phyloP scores from a whole-genome alignment of 163 green algal genomes.

The Scenedesmus sp. region DNA sequence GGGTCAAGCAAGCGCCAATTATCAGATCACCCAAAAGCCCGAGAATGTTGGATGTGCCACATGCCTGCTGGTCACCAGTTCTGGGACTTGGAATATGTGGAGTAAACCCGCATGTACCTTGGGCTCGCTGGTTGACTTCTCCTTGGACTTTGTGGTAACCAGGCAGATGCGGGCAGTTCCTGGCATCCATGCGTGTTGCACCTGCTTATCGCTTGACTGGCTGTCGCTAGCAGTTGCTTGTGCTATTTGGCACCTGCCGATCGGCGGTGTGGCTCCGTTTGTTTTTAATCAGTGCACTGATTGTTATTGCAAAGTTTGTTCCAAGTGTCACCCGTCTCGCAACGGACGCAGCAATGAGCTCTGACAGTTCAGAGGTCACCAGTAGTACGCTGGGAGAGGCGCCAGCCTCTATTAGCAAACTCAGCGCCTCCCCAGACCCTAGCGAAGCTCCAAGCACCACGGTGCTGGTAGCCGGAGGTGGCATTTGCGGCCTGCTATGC shows the following conservation, averaged over 20 bases:
- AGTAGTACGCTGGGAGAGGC: not conserved
- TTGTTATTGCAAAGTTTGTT: not conserved
- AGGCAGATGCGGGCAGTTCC: not conserved
- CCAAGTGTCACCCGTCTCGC: not conserved
- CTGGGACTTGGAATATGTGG: not conserved
- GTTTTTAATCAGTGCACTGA: not conserved
- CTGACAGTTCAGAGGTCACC: not conserved
- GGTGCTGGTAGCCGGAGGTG: conserved; percentile 31
- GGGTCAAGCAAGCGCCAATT: not conserved
- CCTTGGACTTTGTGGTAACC: not conserved
- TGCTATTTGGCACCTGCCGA: not conserved
- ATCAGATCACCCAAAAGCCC: not conserved
- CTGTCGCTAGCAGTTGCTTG: conserved; percentile 16
- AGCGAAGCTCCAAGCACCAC: conserved; percentile 4
- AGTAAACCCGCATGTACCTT: conserved; percentile 9
- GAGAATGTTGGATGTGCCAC: not conserved
- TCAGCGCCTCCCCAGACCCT: not conserved
- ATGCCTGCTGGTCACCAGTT: not conserved
- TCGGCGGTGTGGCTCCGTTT: not conserved
- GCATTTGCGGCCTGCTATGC: conserved; percentile 34
- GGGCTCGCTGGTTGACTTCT: not conserved
- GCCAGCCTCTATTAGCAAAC: conserved; percentile 10
- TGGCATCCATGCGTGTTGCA: not conserved
- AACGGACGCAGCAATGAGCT: conserved; percentile 16
- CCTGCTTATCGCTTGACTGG: not conserved